phyloP scores from a whole-genome alignment of 2,329 filamentous ascomycete species.

The Colletotrichum aenigma region DNA sequence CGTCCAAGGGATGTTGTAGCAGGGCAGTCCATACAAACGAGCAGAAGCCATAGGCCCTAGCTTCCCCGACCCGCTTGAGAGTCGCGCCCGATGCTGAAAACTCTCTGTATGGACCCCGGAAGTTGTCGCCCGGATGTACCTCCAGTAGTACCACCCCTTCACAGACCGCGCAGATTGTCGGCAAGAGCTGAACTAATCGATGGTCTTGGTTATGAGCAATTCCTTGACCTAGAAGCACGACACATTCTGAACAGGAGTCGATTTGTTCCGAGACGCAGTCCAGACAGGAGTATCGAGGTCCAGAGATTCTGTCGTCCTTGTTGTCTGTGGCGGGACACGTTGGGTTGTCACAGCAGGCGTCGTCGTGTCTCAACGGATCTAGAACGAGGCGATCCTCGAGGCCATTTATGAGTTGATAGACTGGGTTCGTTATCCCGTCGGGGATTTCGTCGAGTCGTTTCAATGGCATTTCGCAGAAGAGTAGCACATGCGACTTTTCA shows the following conservation, averaged over 20 bases:
- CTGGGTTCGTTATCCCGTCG: background rate
- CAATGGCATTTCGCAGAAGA: rapidly evolving
- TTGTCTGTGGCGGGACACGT: background rate
- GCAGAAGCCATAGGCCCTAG: background rate
- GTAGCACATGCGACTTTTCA: background rate
- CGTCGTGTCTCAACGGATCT: background rate
- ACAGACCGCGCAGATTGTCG: background rate
- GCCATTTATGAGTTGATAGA: background rate
- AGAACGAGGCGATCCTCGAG: background rate
- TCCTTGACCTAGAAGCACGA: background rate
- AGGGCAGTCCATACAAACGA: background rate
- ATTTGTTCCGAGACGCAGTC: background rate
- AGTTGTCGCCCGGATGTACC: rapidly evolving
- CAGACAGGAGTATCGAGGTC: background rate
- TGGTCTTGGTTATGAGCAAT: rapidly evolving
- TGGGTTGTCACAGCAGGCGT: background rate
- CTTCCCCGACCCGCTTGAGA: background rate
- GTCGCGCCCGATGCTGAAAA: background rate
- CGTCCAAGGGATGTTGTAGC: background rate
- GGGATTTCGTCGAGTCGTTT: background rate
- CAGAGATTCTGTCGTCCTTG: background rate
- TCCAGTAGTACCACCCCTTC: rapidly evolving
- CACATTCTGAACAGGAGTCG: background rate
- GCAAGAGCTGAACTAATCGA: background rate
- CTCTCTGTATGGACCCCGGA: background rate